phyloP scores from a whole-genome alignment of 129 eudicot species.

The sunflower (Helianthus annuus) region HanXRQr2.0-SUNRISE NC_035433.2:118264269-118264768 shows the following conservation, averaged over 20 bases:
- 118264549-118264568: not conserved
- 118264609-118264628: not conserved
- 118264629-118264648: not conserved
- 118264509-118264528: not conserved
- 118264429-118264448: conserved; percentile 81
- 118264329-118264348: conserved; percentile 36
- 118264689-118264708: not conserved
- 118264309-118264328: too few relatives aligned
- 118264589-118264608: conserved; percentile 17
- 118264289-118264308: too few relatives aligned
- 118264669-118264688: too few relatives aligned
- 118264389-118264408: conserved; percentile 93
- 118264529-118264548: not conserved
- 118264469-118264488: conserved; percentile 65
- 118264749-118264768: conserved; percentile 9
- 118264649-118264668: too few relatives aligned
- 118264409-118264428: conserved; percentile 95
- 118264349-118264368: conserved; percentile 84
- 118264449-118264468: conserved; percentile 79
- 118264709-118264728: not conserved
- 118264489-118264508: conserved; percentile 3
- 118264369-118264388: conserved; percentile 77
- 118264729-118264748: not conserved
- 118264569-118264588: conserved; percentile 14
- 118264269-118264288: too few relatives aligned